Evolutionary conservation across 2,329 filamentous ascomycete genomes (phyloP).

Genomic region (Trematosphaeria pertusa): DNA sequence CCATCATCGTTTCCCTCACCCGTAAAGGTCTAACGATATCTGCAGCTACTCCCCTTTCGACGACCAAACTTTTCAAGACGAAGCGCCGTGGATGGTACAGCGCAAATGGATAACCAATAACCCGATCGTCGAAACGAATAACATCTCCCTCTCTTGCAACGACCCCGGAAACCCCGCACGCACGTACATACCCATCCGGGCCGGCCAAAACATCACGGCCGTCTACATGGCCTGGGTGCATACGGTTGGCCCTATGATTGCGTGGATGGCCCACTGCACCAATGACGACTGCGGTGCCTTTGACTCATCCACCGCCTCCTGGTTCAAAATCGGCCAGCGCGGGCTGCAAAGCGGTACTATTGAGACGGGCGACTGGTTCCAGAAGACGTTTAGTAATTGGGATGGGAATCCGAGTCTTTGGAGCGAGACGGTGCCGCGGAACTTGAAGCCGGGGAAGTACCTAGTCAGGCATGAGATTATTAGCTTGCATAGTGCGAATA

Average conservation of each 20-base stretch:
- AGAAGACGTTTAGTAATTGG: constrained; percentile 31
- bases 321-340: constrained; percentile 40
- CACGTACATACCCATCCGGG: constrained; percentile 31
- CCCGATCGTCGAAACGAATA: constrained; percentile 35
- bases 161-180: constrained; percentile 32
- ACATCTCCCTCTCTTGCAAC: constrained; percentile 37
- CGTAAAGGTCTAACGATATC: no score
- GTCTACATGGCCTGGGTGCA: constrained; percentile 40
- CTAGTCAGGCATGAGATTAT: constrained; percentile 39
- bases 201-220: constrained; percentile 35
- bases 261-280: constrained; percentile 35
- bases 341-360: constrained; percentile 30
- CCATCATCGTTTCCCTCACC: no score
- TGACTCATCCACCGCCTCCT: constrained; percentile 19
- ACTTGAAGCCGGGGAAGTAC: constrained; percentile 32
- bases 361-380: constrained; percentile 35
- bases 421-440: constrained; percentile 29
- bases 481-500: constrained; percentile 35
- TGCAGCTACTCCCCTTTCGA: constrained; percentile 36
- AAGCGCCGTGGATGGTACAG: constrained; percentile 32
- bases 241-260: constrained; percentile 40
- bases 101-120: constrained; percentile 37
- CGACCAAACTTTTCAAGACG: constrained; percentile 26
- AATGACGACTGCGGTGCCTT: constrained; percentile 28
- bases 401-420: constrained; percentile 35